Base-by-base conservation (phyloP, 2,329 filamentous ascomycete genomes). In the Microascus cirrosus region DNA sequence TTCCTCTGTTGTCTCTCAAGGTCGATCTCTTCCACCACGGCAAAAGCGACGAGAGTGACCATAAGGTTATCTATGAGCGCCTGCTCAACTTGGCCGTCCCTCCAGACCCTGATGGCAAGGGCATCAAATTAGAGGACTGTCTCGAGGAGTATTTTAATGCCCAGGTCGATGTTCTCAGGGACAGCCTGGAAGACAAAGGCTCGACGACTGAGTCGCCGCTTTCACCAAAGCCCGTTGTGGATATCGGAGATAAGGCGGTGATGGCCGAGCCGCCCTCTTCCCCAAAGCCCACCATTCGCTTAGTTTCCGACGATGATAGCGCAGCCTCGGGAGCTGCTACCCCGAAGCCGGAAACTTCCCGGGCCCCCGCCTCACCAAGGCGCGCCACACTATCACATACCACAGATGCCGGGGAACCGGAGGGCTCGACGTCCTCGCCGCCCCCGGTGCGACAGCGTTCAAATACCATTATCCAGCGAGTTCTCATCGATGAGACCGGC, bases 121-220 rank as follows among this genome's bases (percentile, higher is more conserved):
- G 80, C 2, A 80, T 96, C 61, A 91, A 86, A 32, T 74, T 99
- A 22, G 94, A 97, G 70, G 89, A 95, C 63, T 97, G 93, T 64
- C 73, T 99, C 20, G 92, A 96, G 68, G 85, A 87, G 57, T 97
- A 96, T 67, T 97, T 97, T 78, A 96, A 97, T 71, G 92, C 92
- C 59, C 82, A 85, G 58, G 90, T 99, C 57, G 91, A 96, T 65
- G 91, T 99, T 2, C 85, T 87, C 63, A 81, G 93, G 56, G 87
- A 93, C 59, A 80, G 78, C 57, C 70, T 77, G 35, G 80, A 81
- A 57, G 78, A 84, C 28, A 57, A 57, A 20, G 45, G 32, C 24
- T 35, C 55, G n/a, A 20, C 15, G 8, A 7, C n/a, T 15, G 55
- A 56, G 18, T 18, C 55, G n/a, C 55, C 55, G 8, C 32, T 45